A percentile compares a stretch with the other conserved stretches of the same genome.
Evolutionary conservation across 345 rosid species (phyloP).

Genomic region (Citrus inodora): DNA sequence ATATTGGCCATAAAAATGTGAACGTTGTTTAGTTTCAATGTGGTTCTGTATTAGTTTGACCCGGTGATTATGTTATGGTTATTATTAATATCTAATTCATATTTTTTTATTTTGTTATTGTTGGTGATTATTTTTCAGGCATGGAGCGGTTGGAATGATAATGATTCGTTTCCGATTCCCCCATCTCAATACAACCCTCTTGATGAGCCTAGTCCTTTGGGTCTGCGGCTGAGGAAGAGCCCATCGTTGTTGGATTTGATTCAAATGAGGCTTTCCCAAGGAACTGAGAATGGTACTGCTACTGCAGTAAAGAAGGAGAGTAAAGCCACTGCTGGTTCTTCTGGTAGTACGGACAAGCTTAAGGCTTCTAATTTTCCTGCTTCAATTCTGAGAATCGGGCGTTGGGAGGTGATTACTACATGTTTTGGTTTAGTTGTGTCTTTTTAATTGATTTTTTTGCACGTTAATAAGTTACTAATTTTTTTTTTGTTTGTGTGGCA

Average conservation of each 20-base stretch:
- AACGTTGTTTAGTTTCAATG: background rate
- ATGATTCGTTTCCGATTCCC: constrained; percentile 49
- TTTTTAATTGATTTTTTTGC: background rate
- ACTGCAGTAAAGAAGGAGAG: constrained; percentile 48
- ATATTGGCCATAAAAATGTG: background rate
- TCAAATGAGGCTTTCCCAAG: constrained; percentile 83
- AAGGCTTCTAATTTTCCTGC: constrained; percentile 98
- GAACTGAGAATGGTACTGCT: constrained; percentile 12
- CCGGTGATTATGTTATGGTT: background rate
- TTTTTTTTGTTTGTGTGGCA: constrained; percentile 23
- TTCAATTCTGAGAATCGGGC: constrained; percentile 71
- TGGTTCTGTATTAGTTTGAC: background rate
- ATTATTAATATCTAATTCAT: background rate
- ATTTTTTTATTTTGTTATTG: background rate
- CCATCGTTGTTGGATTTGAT: constrained; percentile 92
- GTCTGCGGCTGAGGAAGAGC: constrained; percentile 85
- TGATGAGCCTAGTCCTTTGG: constrained; percentile 95
- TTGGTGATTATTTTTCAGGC: constrained; percentile 24
- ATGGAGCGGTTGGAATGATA: constrained; percentile 58
- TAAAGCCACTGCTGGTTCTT: constrained; percentile 25
- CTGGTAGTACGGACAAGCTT: constrained; percentile 57
- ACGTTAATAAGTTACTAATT: background rate
- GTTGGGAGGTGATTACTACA: constrained; percentile 71
- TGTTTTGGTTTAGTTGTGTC: constrained; percentile 3
- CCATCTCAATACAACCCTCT: constrained; percentile 76